Base-by-base conservation (phyloP, 345 rosid genomes). In the Gossypium raimondii region DNA sequence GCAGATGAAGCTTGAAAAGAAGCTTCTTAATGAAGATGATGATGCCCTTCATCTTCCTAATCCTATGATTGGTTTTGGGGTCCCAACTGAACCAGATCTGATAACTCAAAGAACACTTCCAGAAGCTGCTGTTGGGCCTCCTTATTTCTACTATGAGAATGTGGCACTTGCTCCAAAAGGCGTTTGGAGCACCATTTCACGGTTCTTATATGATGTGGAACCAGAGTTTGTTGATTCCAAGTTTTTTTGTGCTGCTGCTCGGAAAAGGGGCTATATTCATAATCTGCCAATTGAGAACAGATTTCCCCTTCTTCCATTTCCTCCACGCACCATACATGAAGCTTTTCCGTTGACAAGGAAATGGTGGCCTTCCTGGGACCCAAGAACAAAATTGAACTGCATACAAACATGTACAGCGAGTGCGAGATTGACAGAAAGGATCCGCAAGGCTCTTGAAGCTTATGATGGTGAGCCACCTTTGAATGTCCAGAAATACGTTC, bases 351-450 rank as follows among this genome's bases (percentile, higher is more conserved):
- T 92, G 20, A 86, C 88, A 4, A 87, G 78, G 82, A 88, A 50
- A 77, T 89, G 97, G 98, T 94, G 99, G 99, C 98, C 99, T 57
- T 80, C 81, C 0, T 92, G 99, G 99, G 99, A 94, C 76, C 16
- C 77, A 9, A 84, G 99, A 69, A 93, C 92, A 12, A 81, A 94
- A 68, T 75, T 94, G 58, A 94, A 94, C 72, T 94, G 99, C 81
- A 74, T 94, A 63, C 86, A 89, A 67, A 94, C 99, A 12, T 85
- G 86, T 53, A 70, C 76, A 13, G 98, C 79, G 0, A 92, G 98
- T 70, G 97, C 98, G 4, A 84, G 81, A 73, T 77, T 88, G 64
- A 91, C 99, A 0, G 90, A 89, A 50, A 88, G 94, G 83, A 91
- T 94, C 17, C 90, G 91, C 7, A 67, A 75, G 76, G 89, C 91